Evolutionary conservation across 1,284 basidiomycete species (phyloP).

Genomic region (Cryptococcus depauperatus): DNA sequence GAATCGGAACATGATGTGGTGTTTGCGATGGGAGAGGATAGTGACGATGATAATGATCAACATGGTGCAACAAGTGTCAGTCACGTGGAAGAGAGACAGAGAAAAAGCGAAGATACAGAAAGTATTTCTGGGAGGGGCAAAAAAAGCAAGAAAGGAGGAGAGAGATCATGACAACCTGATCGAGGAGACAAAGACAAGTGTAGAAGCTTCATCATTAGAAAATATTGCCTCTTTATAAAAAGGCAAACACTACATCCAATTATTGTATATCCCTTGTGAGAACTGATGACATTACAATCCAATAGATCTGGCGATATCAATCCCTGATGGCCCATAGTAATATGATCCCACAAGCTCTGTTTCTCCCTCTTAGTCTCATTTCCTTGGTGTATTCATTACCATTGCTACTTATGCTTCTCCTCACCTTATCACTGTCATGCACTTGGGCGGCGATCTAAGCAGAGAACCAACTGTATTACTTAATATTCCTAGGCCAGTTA

Average conservation of each 20-base stretch:
- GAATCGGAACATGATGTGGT: slow-evolving; percentile 71
- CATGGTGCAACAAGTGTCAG: no score
- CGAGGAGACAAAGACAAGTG: no score
- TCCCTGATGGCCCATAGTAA: not conserved
- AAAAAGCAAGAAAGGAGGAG: slow-evolving; percentile 4
- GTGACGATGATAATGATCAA: slow-evolving; percentile 51
- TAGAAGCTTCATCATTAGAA: no score
- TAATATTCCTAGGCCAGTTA: slow-evolving; percentile 31
- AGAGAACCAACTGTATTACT: slow-evolving; percentile 12
- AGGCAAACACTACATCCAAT: no score
- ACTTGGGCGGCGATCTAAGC: not conserved
- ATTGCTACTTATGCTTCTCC: no score
- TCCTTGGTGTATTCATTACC: no score
- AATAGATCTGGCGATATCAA: no score
- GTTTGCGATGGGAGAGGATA: slow-evolving; percentile 74
- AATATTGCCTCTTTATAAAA: no score
- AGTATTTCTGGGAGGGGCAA: slow-evolving; percentile 7
- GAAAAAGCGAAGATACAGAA: slow-evolving; percentile 22
- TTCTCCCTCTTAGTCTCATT: not conserved
- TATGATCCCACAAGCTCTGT: slow-evolving; percentile 2
- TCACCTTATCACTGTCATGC: not conserved
- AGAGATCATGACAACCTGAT: no score
- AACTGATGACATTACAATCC: no score
- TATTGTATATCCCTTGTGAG: no score
- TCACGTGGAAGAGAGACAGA: no score